These are phyloP conservation scores for Cladosporium sp. DNA, from an alignment of 2,329 filamentous ascomycete species.

Conservation along the genomic window DNA sequence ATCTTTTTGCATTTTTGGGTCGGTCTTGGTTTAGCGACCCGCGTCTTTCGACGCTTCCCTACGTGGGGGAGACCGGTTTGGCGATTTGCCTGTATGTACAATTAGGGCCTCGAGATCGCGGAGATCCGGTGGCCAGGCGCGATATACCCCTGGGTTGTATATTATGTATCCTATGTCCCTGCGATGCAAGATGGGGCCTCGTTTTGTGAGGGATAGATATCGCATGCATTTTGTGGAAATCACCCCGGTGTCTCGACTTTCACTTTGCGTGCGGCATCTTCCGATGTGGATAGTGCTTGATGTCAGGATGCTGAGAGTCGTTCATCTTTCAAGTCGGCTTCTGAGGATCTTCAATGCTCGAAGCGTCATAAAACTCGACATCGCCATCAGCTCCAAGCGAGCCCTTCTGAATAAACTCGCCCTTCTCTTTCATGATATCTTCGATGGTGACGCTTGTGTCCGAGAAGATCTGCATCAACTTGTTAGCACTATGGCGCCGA, in stretches of 20 bases:
- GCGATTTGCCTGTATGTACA: neutral
- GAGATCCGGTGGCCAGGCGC: neutral
- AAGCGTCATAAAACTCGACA: conserved; percentile 78
- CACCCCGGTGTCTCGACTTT: no score
- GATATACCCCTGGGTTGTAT: neutral
- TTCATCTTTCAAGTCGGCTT: no score
- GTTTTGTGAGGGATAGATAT: no score
- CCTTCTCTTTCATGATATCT: conserved; percentile 70
- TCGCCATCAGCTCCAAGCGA: conserved; percentile 71
- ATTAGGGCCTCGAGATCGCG: neutral
- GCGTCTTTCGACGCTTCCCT: neutral
- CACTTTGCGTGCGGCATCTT: no score
- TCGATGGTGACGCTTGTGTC: conserved; percentile 66
- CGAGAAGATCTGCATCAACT: conserved; percentile 57
- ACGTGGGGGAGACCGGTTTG: neutral
- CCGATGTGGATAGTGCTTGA: no score
- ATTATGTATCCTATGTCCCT: neutral
- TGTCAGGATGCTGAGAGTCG: no score
- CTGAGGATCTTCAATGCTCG: no score
- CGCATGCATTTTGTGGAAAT: no score
- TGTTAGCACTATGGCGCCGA: neutral
- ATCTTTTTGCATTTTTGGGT: neutral
- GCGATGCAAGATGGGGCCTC: neutral
- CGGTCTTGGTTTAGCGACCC: neutral
- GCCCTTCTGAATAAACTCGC: conserved; percentile 65